A percentile compares a stretch with the other conserved stretches of the same genome.
These are phyloP conservation scores for Lactarius indigo DNA, from an alignment of 768 basidiomycete genomes.

Conservation along the genomic window DNA sequence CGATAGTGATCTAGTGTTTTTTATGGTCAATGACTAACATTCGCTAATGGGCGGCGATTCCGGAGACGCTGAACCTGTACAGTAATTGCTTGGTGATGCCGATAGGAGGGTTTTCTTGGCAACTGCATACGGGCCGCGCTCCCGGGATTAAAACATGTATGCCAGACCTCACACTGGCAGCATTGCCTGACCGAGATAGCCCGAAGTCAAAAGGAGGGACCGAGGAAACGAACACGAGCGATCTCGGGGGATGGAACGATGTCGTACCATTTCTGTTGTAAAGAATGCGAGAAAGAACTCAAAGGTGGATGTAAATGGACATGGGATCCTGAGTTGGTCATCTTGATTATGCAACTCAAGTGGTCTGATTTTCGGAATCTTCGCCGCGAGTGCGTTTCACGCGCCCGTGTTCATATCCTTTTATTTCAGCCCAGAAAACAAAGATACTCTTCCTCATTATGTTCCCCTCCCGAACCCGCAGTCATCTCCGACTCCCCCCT, in stretches of 20 bases:
- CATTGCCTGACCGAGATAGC: too few relatives aligned
- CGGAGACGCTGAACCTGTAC: neutral
- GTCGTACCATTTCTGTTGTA: neutral
- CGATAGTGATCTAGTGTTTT: too few relatives aligned
- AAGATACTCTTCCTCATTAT: conserved; percentile 2
- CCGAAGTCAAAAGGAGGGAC: neutral
- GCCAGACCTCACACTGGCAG: neutral
- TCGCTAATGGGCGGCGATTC: neutral
- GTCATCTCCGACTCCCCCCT: neutral
- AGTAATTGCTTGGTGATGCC: neutral
- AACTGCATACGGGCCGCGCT: neutral
- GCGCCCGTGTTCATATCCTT: neutral
- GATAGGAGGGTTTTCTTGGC: neutral
- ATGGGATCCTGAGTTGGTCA: neutral
- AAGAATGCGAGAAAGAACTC: neutral
- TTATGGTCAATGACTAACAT: neutral
- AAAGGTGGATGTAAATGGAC: neutral
- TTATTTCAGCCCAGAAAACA: conserved; percentile 5
- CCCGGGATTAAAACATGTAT: neutral
- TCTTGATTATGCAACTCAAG: neutral
- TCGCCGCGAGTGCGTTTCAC: neutral
- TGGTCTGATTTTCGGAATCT: conserved; percentile 20
- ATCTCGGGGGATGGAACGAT: neutral
- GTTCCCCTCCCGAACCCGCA: neutral
- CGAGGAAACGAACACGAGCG: neutral